Base-by-base conservation (phyloP, 805 yeast genomes). In the Metschnikowia koreensis region DNA sequence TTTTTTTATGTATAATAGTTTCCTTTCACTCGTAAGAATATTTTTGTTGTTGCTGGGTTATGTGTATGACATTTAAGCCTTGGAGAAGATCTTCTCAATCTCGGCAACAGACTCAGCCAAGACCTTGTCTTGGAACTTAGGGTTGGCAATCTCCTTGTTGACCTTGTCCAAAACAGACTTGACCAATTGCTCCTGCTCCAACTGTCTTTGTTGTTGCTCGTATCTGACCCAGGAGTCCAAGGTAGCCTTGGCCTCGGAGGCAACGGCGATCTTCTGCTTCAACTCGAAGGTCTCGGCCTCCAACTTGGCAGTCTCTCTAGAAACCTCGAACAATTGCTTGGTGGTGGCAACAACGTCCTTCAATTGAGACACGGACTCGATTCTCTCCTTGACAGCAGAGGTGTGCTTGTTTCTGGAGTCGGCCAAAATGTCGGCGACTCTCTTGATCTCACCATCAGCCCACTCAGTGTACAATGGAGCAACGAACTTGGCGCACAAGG, bases 151-250 rank as follows among this genome's bases (percentile, higher is more conserved):
- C 76, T 90, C 94, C 73, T 86, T 76, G 80, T 89, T 84, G 66
- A 93, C 94, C 80, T 89, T 91, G 50, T 91, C 78, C 70, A 91
- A 88, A 60, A 94, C 97, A 53, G 91, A 67, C 68, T 87, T 77
- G 62, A 96, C 84, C 66, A 94, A 84, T 75, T 89, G 97, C 75
- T 85, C 82, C 81, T 94, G 99, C 81, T 94, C 96, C 69, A 84
- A 77, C 80, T 90, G 96, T 80, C 97, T 93, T 62, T 92, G 94
- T 71, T 90, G 91, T 62, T 89, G 87, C 81, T 94, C 99, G 76
- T 88, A 89, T 83, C 98, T 89, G 65, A 92, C 97, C 99, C 99
- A 94, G 13, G 98, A 90, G 77, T 94, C 99, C 70, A 94, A 84
- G 55, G 93, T 96, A 52, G 94, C 77, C 80, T 88, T 91, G 67